These are phyloP conservation scores for Aspergillus indologenus DNA, from an alignment of 495 filamentous ascomycete species.

Conservation along the genomic window DNA sequence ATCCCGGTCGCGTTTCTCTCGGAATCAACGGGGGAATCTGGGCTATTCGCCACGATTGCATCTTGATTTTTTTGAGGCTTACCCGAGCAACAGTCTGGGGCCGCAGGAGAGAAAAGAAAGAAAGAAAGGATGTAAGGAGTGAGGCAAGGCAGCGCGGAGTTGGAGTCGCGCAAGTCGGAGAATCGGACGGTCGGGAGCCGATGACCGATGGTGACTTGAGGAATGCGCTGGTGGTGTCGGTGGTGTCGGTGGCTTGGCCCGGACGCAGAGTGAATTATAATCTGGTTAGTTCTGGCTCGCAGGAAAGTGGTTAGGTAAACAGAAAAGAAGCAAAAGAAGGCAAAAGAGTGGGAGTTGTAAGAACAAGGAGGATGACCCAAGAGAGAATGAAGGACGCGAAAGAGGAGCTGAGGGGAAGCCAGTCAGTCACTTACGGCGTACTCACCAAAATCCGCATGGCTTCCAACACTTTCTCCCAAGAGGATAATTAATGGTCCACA, in stretches of 20 bases:
- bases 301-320: not conserved
- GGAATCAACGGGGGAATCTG: not conserved
- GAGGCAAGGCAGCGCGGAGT: not conserved
- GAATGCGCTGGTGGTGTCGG: not conserved
- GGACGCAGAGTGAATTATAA: not conserved
- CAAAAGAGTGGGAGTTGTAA: too few relatives aligned
- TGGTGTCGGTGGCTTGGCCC: not conserved
- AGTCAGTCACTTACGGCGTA: not conserved
- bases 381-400: not conserved
- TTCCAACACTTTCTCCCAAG: too few relatives aligned
- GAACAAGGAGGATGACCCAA: not conserved
- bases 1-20: not conserved
- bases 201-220: conserved; percentile 11
- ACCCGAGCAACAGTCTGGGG: not conserved
- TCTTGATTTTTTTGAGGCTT: not conserved
- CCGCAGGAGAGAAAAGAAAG: not conserved
- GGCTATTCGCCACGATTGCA: not conserved
- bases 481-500: too few relatives aligned
- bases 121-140: not conserved
- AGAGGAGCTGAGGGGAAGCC: conserved; percentile 35
- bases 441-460: too few relatives aligned
- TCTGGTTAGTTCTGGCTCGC: not conserved
- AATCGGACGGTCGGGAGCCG: conserved; percentile 14
- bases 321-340: not conserved
- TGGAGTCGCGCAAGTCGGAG: conserved; percentile 6